Evolutionary conservation across 2,329 filamentous ascomycete species (phyloP), one percentile per base, ranked within the genome.

Genomic region (Botrytis squamosa): DNA sequence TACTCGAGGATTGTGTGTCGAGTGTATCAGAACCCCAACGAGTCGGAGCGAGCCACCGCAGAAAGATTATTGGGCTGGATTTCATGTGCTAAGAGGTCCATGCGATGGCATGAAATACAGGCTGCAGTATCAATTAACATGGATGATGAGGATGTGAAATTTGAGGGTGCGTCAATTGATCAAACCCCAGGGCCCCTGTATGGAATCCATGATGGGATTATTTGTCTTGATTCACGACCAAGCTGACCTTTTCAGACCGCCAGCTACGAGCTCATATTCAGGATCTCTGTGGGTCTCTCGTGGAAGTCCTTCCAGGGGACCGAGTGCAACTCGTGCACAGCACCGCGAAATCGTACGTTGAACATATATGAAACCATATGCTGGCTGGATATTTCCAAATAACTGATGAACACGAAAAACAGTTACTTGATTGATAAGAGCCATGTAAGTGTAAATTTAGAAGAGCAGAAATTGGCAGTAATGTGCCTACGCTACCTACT

Each of bases 41-140:
- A 36, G 36, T 68, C 64, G 52, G 59, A 75, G 62, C 70, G 77
- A 65, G 33, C 59, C 0, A 73, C 68, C 40, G 73, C 71, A 9
- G 55, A 59, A 4, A 76, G 69, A 76, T 70, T 85, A 9, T 75
- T 85, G 16, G 80, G 82, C 1, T 85, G 82, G 83, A 77, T 85
- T 16, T 79, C 81, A 7, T 84, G 81, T 74, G 81, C 82, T 6
- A 83, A 81, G 73, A 75, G 83, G 25, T 79, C 84, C 1, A 76
- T 85, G 20, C 82, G 81, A 69, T 83, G 81, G 83, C 78, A 81
- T 64, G 84, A 85, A 74, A 81, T 85, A n/a, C 84, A 85, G 79
- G 80, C 75, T 10, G 80, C 81, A 44, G 78, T 81, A 36, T 81
- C 83, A 2, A 81, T 84, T 29, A 73, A 83, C 69, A 18, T 80